Conservation (phyloP, 257 asterid genomes). For the Osmanthus fragrans region DNA sequence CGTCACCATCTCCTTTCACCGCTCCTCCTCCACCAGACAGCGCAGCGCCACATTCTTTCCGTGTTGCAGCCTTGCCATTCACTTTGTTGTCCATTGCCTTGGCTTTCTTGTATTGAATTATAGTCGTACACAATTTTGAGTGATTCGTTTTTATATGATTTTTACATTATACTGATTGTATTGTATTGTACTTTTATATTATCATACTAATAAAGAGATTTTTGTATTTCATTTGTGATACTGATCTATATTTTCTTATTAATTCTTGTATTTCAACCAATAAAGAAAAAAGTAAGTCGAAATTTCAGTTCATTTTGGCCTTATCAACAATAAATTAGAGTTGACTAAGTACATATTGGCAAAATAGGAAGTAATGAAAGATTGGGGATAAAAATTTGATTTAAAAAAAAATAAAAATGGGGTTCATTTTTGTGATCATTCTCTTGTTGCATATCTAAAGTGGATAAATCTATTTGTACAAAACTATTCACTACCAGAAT, state of each 20-base stretch:
- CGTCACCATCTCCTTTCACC: slow-evolving; percentile 25
- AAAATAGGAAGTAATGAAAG: no score
- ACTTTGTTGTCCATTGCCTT: slow-evolving; percentile 62
- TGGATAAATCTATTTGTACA: no score
- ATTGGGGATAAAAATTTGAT: no score
- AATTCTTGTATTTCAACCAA: neutral
- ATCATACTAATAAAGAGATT: slow-evolving; percentile 22
- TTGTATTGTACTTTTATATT: neutral
- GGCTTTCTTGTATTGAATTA: slow-evolving; percentile 45
- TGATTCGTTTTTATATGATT: slow-evolving; percentile 26
- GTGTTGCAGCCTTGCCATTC: slow-evolving; percentile 47
- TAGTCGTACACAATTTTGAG: slow-evolving; percentile 14
- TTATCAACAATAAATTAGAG: no score
- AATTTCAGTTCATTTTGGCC: no score
- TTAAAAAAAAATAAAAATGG: no score
- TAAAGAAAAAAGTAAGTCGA: neutral
- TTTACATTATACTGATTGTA: slow-evolving; percentile 9
- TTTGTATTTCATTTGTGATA: neutral
- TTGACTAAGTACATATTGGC: no score
- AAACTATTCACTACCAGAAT: no score
- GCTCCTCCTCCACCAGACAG: slow-evolving; percentile 48
- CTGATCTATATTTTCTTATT: neutral
- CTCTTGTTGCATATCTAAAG: no score
- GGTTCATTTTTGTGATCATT: no score
- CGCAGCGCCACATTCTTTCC: slow-evolving; percentile 47